phyloP scores from a whole-genome alignment of 352 stramenopile genomes.

The Phytophthora megakarya region DNA sequence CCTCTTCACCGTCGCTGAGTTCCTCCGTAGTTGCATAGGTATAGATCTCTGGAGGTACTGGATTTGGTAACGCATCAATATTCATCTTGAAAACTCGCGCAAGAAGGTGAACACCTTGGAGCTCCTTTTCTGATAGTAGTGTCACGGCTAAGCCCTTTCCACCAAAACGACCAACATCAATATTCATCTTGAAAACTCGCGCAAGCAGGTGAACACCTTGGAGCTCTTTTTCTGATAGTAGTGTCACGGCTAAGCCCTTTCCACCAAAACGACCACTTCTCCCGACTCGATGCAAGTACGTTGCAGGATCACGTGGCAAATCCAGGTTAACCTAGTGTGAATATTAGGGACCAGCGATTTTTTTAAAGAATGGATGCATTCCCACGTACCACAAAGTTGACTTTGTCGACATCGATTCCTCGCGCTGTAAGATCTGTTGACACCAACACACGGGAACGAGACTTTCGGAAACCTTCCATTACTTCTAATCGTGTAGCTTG shows the following conservation, averaged over 20 bases:
- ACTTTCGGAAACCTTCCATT: conserved; percentile 65
- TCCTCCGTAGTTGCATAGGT: conserved; percentile 34
- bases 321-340: conserved; percentile 64
- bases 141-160: conserved; percentile 77
- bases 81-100: conserved; percentile 73
- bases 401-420: conserved; percentile 77
- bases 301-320: conserved; percentile 70
- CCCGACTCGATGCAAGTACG: conserved; percentile 80
- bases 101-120: conserved; percentile 61
- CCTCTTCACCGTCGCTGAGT: background rate
- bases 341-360: background rate
- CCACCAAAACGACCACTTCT: conserved; percentile 76
- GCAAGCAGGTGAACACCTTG: conserved; percentile 58
- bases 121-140: conserved; percentile 50
- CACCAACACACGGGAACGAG: conserved; percentile 64
- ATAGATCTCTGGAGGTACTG: conserved; percentile 54
- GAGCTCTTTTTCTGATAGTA: conserved; percentile 56
- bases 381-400: conserved; percentile 70
- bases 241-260: conserved; percentile 73
- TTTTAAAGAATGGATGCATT: background rate
- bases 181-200: conserved; percentile 79
- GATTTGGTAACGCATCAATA: conserved; percentile 52
- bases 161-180: conserved; percentile 76
- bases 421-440: conserved; percentile 79
- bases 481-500: conserved; percentile 62